phyloP scores from a whole-genome alignment of 2,329 filamentous ascomycete species.

The Hymenoscyphus linearis region DNA sequence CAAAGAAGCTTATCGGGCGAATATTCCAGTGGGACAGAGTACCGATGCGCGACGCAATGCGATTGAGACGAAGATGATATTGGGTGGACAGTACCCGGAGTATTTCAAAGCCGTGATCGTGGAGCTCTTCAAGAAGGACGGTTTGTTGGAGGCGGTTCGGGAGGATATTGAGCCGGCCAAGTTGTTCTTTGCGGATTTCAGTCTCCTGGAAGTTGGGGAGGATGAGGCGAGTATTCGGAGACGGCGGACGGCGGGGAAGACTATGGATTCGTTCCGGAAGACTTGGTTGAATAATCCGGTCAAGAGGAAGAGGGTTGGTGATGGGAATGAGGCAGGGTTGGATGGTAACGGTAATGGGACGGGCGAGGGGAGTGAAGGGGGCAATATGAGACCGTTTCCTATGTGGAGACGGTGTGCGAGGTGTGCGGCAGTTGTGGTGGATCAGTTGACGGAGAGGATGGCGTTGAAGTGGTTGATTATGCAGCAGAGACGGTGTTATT shows the following conservation, averaged over 20 bases:
- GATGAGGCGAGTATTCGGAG: conserved; percentile 19
- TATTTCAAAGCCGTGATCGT: conserved; percentile 31
- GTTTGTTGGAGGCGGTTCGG: conserved; percentile 22
- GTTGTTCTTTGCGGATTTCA: conserved; percentile 32
- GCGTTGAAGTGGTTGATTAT: conserved; percentile 32
- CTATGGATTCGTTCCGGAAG: conserved; percentile 31
- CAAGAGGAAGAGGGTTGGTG: conserved; percentile 2
- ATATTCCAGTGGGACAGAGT: conserved; percentile 15
- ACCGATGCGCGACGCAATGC: conserved; percentile 25
- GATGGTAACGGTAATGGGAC: conserved; percentile 1
- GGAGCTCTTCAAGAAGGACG: conserved; percentile 25
- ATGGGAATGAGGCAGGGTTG: not conserved
- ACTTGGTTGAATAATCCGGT: conserved; percentile 26
- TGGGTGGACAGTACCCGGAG: conserved; percentile 29
- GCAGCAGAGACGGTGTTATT: conserved; percentile 33
- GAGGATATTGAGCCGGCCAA: conserved; percentile 32
- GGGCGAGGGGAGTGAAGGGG: not conserved
- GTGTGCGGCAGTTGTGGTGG: conserved; percentile 33
- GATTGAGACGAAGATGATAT: conserved; percentile 31
- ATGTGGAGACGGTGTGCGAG: conserved; percentile 32
- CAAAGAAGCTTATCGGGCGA: conserved; percentile 25
- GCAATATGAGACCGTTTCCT: conserved; percentile 9
- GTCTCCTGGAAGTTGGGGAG: conserved; percentile 30
- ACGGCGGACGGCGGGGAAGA: conserved; percentile 18
- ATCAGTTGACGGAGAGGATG: conserved; percentile 27